Evolutionary conservation across 208 protist species (phyloP), one percentile per base, ranked within the genome.

Genomic region (Leishmania tarentolae): DNA sequence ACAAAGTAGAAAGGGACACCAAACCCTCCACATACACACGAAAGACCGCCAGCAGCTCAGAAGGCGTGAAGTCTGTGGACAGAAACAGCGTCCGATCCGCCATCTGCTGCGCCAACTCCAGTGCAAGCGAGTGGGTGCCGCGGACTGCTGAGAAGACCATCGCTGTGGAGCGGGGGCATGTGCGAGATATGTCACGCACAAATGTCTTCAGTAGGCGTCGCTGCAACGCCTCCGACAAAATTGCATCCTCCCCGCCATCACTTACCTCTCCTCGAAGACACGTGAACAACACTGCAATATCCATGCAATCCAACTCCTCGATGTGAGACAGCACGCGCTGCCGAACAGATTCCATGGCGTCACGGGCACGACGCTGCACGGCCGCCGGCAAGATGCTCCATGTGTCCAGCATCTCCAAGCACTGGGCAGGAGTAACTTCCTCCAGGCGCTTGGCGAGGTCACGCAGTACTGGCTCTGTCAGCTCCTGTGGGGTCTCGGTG

Each of bases 1-100:
- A 52, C 59, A 92, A 70, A 9, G 72, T 83, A 53, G 69, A 70
- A 78, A 93, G 78, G 15, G 93, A 87, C 24, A 80, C 72, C n/a
- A 92, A 79, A 59, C 86, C 68, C 53, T 87, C 78, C 61, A 96
- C 65, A 79, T 96, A 96, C 28, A 91, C 86, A n/a, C 79, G 75
- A 59, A 96, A 90, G 15, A 96, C 92, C 21, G 90, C 82, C 24
- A 95, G 87, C 75, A 97, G 83, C 88, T 97, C 94, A 13, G 69
- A 78, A 1, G 92, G 89, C 21, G 89, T 95, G 83, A 95, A 96
- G 83, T 96, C 92, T 9, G 91, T 94, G 1, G 90, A 83, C 9
- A 97, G 87, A 77, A 95, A 97, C 17, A 97, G 76, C 5, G 91
- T 88, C 28, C 94, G 86, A 15, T 88, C 81, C 63, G 87, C 90